Conservation (phyloP, 2,329 filamentous ascomycete genomes). For the Ceratocystis ficicola region DNA sequence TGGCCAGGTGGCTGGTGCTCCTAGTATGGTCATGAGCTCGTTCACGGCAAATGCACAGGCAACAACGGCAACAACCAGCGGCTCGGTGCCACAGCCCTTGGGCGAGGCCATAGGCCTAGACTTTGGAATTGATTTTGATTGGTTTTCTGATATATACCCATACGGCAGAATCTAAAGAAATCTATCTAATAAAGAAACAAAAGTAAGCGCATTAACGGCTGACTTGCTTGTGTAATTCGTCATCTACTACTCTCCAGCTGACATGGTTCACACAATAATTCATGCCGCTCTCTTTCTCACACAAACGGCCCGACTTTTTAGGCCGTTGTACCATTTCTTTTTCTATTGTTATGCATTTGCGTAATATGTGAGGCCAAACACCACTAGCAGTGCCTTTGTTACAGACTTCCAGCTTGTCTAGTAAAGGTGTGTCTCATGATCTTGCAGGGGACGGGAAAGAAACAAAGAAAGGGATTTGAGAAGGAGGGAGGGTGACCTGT, state of each 20-base stretch:
- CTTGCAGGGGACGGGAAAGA: not conserved
- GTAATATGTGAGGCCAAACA: not conserved
- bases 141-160: slow-evolving; percentile 21
- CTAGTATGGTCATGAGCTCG: not conserved
- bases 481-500: not conserved
- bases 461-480: not conserved
- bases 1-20: slow-evolving; percentile 25
- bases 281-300: not conserved
- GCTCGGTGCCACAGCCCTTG: not conserved
- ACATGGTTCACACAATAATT: not conserved
- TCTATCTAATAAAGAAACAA: not conserved
- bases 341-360: not conserved
- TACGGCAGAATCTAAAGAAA: not conserved
- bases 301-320: not conserved
- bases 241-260: not conserved
- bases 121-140: slow-evolving; percentile 21
- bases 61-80: not conserved
- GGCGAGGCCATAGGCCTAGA: slow-evolving; percentile 17
- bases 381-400: not conserved
- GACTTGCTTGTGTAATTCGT: not conserved
- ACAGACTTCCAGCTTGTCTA: not conserved
- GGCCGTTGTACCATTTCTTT: not conserved
- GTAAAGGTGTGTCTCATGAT: not conserved
- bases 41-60: not conserved
- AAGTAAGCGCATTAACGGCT: not conserved